Base-by-base conservation (phyloP, 768 basidiomycete species). In the Coprinellus micaceus region DNA sequence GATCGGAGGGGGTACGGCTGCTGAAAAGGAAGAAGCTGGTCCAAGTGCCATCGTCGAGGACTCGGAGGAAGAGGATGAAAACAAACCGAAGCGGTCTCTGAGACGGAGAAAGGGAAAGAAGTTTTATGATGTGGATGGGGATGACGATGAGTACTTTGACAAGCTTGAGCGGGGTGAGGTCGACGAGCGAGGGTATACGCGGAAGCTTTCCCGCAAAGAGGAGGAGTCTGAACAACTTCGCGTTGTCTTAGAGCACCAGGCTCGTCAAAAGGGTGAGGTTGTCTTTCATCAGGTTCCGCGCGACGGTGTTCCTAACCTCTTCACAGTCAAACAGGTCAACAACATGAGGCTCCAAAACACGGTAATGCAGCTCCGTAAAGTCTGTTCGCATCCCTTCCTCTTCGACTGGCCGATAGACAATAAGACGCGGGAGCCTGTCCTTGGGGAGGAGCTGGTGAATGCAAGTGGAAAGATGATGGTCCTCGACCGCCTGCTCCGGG, bases 401-500 rank as follows among this genome's bases (percentile, higher is more conserved):
- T 95, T 96, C 66, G 86, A 91, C 61, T 91, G 91, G 89, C 88
- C 91, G 0, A 63, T 77, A 43, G 85, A 92, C 62, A 76, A 80
- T 1, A 63, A 73, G 4, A 89, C 87, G 1, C 75, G 74, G n/a
- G 71, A 84, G 40, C 81, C 81, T 0, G 74, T 88, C 41, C 70
- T 95, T 37, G 84, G 90, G 61, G 85, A 90, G 24, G 85, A 94
- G 63, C 76, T 98, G 29, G 83, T 95, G 24, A 85, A 88, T 55
- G 84, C 85, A 0, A 93, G 90, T 55, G 97, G 97, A 17, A 99
- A 99, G 78, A 98, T 98, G 96, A 88, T 98, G 79, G 75, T 99
- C 2, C 81, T 99, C 0, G 91, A 98, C 60, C 83, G 94, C 5
- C 74, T 99, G 9, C 79, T 99, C 7, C 82, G 82, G 29, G 94